Percentiles rank a stretch among this genome's conserved stretches.
Conservation (phyloP, 495 filamentous ascomycete species). For the Tuber melanosporum region DNA sequence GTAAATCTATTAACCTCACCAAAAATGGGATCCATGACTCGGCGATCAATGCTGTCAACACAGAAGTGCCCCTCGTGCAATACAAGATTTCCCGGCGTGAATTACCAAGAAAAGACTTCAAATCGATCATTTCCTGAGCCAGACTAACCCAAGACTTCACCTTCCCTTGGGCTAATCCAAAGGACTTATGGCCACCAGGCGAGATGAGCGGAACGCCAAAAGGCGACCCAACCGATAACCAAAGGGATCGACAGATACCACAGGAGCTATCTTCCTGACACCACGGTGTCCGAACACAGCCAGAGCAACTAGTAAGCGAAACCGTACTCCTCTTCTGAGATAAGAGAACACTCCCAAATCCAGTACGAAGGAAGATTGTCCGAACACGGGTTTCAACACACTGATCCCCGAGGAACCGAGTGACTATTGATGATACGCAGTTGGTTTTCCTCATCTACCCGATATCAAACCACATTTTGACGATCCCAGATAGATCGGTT, state of each 20-base stretch:
- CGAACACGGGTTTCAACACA: background rate
- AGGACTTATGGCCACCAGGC: background rate
- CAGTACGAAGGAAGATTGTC: background rate
- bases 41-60: background rate
- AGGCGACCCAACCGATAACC: background rate
- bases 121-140: too few relatives aligned
- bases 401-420: background rate
- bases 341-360: background rate
- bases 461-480: background rate
- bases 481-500: background rate
- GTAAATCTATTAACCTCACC: background rate
- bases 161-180: background rate
- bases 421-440: background rate
- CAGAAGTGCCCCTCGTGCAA: background rate
- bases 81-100: background rate
- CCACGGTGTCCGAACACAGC: background rate
- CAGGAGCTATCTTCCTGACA: background rate
- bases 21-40: background rate
- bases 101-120: background rate
- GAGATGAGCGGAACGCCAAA: background rate
- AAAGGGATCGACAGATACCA: background rate
- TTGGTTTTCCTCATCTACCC: background rate
- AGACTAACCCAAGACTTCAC: background rate
- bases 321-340: background rate
- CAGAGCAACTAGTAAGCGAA: background rate